A percentile compares a stretch with the other conserved stretches of the same genome.
Conservation (phyloP, 139 green algal genomes). For the Tetradesmus obliquus region DNA sequence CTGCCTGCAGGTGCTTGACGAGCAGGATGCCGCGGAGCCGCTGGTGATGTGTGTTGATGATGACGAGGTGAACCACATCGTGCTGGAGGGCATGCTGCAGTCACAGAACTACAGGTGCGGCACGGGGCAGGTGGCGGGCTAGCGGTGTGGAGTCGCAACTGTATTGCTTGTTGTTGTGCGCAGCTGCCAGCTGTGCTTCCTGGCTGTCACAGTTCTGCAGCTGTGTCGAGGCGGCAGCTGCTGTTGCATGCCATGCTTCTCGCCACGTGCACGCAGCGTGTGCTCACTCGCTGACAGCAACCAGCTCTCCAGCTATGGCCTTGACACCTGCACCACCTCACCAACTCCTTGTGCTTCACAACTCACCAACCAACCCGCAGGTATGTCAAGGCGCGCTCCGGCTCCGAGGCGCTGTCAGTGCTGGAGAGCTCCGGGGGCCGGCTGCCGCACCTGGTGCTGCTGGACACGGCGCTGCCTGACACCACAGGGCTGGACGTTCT, state of each 20-base stretch:
- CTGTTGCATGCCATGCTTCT: no score
- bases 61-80: constrained; percentile 63
- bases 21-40: neutral
- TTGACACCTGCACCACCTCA: no score
- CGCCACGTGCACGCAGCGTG: no score
- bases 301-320: no score
- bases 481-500: constrained; percentile 55
- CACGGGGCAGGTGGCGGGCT: constrained; percentile 6
- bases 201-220: no score
- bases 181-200: no score
- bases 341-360: no score
- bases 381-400: constrained; percentile 50
- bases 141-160: neutral
- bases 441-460: constrained; percentile 58
- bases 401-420: constrained; percentile 45
- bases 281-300: no score
- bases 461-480: constrained; percentile 60
- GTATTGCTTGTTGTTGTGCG: no score
- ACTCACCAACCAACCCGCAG: constrained; percentile 13
- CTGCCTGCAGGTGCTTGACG: neutral
- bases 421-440: constrained; percentile 29
- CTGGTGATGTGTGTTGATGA: constrained; percentile 60
- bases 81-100: constrained; percentile 59
- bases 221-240: no score
- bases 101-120: constrained; percentile 53